Percentiles rank a stretch among this genome's conserved stretches.
phyloP scores from a whole-genome alignment of 257 asterid genomes.

The Solanum megistacrolobum region DNA sequence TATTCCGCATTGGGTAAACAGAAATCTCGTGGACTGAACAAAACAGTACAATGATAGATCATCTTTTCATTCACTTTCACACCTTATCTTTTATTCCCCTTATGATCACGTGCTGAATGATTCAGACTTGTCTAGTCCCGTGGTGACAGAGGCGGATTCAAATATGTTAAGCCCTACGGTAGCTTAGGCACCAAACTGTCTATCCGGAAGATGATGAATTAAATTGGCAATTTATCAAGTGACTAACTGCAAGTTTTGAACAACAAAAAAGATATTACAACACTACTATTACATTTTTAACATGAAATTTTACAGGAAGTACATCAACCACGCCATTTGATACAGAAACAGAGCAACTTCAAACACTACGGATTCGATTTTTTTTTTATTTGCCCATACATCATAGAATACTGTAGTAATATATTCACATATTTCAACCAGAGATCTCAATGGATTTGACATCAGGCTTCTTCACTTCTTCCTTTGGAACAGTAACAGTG shows the following conservation, averaged over 20 bases:
- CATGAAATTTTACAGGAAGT: not conserved
- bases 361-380: not conserved
- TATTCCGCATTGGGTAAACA: not conserved
- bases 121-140: not conserved
- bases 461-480: not conserved
- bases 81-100: too few species aligned
- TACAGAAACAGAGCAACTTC: not conserved
- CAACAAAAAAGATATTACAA: not conserved
- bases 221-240: not conserved
- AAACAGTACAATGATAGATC: not conserved
- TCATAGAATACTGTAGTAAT: not conserved
- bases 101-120: too few species aligned
- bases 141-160: not conserved
- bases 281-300: not conserved
- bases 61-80: not conserved
- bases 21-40: not conserved
- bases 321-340: not conserved
- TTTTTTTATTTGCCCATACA: not conserved
- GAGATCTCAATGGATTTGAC: not conserved
- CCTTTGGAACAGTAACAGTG: not conserved
- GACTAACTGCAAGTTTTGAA: not conserved
- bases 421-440: not conserved
- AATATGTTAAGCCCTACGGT: too few species aligned
- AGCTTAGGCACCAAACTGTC: too few species aligned
- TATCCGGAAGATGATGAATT: not conserved